Evolutionary conservation across 2,329 filamentous ascomycete genomes (phyloP).

Genomic region (Cladosporium colombiae): DNA sequence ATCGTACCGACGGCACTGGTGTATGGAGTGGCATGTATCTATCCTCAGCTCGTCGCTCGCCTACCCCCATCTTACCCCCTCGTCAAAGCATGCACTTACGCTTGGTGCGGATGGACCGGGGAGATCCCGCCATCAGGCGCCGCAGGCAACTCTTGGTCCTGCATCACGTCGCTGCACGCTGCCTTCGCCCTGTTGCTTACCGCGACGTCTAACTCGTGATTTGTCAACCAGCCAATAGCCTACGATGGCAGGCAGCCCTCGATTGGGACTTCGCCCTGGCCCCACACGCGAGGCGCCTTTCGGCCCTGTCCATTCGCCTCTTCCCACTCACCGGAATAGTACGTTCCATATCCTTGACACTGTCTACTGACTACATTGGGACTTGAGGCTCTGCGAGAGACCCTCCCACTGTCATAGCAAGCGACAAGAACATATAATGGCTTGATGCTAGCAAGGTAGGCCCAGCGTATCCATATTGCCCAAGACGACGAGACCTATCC

Average conservation of each 20-base stretch:
- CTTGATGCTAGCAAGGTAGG: constrained; percentile 11
- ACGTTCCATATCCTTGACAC: neutral
- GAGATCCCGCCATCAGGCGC: neutral
- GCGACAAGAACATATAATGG: constrained; percentile 19
- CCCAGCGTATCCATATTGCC: neutral
- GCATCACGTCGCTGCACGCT: constrained; percentile 5
- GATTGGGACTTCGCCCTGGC: neutral
- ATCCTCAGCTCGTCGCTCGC: neutral
- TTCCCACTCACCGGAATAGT: constrained; percentile 5
- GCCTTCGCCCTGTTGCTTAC: neutral
- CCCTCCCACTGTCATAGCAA: neutral
- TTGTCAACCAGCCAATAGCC: neutral
- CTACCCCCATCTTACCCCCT: neutral
- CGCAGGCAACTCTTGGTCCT: constrained; percentile 3
- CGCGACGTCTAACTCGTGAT: neutral
- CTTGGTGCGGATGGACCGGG: neutral
- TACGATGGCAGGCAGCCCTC: neutral
- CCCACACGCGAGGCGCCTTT: neutral
- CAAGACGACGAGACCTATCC: neutral
- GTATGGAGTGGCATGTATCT: neutral
- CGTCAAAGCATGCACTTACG: neutral
- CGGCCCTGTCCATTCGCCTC: neutral
- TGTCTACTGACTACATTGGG: neutral
- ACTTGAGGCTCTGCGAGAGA: constrained; percentile 15
- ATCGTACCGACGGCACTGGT: neutral